phyloP scores from a whole-genome alignment of 257 asterid species.

The Penstemon barbatus region DNA sequence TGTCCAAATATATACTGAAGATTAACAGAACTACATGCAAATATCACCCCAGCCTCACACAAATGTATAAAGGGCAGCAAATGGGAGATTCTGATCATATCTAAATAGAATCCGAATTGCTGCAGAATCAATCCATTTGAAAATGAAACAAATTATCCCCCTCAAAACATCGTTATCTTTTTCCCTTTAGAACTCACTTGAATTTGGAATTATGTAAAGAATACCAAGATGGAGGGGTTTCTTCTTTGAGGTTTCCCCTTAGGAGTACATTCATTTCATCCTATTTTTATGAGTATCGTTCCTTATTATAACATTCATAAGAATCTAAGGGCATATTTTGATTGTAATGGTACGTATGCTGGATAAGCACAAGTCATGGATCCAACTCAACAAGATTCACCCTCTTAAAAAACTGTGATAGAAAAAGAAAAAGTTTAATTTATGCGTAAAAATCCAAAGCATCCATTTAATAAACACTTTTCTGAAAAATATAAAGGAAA shows the following conservation, averaged over 20 bases:
- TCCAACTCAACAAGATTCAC: conserved; percentile 13
- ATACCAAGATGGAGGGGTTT: too few relatives aligned
- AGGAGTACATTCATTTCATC: not conserved
- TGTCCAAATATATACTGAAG: not conserved
- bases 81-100: conserved; percentile 8
- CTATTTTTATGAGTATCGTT: not conserved
- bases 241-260: not conserved
- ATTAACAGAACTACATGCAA: not conserved
- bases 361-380: conserved; percentile 1
- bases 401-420: conserved; percentile 8
- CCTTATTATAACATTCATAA: conserved; percentile 2
- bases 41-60: conserved; percentile 1
- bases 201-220: not conserved
- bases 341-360: not conserved
- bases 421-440: too few relatives aligned
- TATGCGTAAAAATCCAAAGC: not conserved
- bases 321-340: not conserved
- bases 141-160: not conserved
- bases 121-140: not conserved
- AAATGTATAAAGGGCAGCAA: conserved; percentile 7
- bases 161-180: too few relatives aligned
- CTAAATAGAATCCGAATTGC: not conserved
- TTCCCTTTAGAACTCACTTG: not conserved
- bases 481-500: conserved; percentile 15
- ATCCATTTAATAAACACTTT: not conserved